phyloP scores from a whole-genome alignment of 805 yeast species.

The Candida boidinii region DNA sequence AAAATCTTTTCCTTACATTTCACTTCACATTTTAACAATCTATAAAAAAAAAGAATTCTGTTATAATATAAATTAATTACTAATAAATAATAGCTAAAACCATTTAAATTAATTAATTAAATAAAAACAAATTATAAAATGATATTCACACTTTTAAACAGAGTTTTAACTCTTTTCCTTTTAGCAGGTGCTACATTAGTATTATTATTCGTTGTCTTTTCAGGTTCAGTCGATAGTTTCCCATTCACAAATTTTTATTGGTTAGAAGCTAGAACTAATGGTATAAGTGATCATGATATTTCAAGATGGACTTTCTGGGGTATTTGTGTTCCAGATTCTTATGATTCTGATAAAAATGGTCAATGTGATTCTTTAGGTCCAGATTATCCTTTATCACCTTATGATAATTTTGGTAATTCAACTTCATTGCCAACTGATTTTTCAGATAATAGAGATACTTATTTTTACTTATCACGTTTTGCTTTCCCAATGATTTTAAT shows the following conservation, averaged over 20 bases:
- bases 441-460: conserved; percentile 43
- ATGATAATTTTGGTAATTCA: conserved; percentile 57
- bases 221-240: conserved; percentile 50
- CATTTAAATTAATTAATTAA: too few species aligned
- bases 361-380: conserved; percentile 41
- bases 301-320: conserved; percentile 89
- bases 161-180: conserved; percentile 22
- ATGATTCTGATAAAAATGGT: conserved; percentile 18
- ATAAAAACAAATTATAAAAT: too few species aligned
- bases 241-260: conserved; percentile 64
- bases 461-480: conserved; percentile 58
- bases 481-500: conserved; percentile 55
- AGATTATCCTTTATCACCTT: conserved; percentile 67
- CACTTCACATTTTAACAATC: too few species aligned
- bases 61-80: too few species aligned
- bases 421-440: conserved; percentile 46
- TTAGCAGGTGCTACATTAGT: conserved; percentile 41
- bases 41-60: too few species aligned
- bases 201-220: conserved; percentile 49
- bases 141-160: conserved; percentile 14
- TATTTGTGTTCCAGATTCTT: conserved; percentile 38
- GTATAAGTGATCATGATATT: conserved; percentile 37
- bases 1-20: too few species aligned
- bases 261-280: conserved; percentile 60
- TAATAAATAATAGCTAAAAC: too few species aligned